Percentiles rank a stretch among this genome's conserved stretches.
Evolutionary conservation across 306 rosid species (phyloP).

Genomic region (Fragaria vesca): DNA sequence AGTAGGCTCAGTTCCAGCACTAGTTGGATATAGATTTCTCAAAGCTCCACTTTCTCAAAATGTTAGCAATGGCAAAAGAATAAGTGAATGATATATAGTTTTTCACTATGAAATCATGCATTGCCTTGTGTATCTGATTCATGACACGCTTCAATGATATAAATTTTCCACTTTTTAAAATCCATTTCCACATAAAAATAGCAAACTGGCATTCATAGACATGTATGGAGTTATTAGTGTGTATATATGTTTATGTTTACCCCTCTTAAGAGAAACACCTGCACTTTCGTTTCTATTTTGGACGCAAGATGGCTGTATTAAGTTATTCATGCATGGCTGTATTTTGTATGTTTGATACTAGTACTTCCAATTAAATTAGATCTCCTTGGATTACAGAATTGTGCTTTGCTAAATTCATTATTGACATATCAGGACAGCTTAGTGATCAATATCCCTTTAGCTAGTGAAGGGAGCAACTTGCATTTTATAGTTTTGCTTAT

Average conservation of each 20-base stretch:
- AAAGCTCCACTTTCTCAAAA: neutral
- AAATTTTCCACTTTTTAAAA: neutral
- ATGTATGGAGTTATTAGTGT: neutral
- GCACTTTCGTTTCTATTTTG: neutral
- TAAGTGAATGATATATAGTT: neutral
- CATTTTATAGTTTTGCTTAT: neutral
- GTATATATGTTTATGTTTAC: neutral
- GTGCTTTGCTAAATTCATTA: slow-evolving; percentile 5
- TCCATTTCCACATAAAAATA: neutral
- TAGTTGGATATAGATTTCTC: neutral
- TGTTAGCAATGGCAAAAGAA: neutral
- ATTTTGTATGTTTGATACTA: neutral
- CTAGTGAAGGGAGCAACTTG: neutral
- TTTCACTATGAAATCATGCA: neutral
- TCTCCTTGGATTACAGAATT: neutral
- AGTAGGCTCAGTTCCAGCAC: neutral
- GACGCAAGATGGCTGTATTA: neutral
- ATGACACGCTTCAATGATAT: neutral
- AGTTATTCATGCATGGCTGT: neutral
- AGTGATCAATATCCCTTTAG: neutral
- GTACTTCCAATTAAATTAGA: neutral
- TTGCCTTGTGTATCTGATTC: too few species aligned
- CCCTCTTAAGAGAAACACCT: neutral
- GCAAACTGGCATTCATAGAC: neutral
- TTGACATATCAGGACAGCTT: neutral